Evolutionary conservation across 2,329 filamentous ascomycete species (phyloP).

Genomic region (Ilyonectria sp.): DNA sequence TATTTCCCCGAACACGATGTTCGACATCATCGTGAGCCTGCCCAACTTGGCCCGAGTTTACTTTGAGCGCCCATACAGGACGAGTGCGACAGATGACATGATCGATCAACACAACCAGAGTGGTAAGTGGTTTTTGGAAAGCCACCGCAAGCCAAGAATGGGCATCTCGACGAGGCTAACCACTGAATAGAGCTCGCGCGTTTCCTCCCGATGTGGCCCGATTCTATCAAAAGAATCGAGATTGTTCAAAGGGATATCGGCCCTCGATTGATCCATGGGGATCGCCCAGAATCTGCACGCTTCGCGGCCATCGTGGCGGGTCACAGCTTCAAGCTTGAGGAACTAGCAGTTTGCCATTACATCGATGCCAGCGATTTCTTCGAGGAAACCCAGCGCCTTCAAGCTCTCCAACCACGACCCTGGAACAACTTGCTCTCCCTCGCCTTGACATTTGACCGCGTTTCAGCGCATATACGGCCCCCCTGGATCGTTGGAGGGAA

Average conservation of each 20-base stretch:
- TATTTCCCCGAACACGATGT: background rate
- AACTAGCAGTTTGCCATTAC: background rate
- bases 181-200: background rate
- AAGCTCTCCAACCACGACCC: background rate
- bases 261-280: no score
- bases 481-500: no score
- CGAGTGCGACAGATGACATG: no score
- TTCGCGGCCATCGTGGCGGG: background rate
- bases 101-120: no score
- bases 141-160: no score
- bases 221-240: background rate
- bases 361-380: background rate
- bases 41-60: background rate
- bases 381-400: no score
- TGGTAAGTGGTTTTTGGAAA: no score
- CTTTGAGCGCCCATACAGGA: background rate
- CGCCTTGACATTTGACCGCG: background rate
- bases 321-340: background rate
- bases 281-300: no score
- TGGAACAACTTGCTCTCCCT: conserved; percentile 1
- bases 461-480: background rate
- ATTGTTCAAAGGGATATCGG: background rate
- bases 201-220: background rate
- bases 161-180: background rate
- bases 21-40: background rate